These are phyloP conservation scores for Pholiota conissans DNA, from an alignment of 768 basidiomycete species.

Conservation along the genomic window DNA sequence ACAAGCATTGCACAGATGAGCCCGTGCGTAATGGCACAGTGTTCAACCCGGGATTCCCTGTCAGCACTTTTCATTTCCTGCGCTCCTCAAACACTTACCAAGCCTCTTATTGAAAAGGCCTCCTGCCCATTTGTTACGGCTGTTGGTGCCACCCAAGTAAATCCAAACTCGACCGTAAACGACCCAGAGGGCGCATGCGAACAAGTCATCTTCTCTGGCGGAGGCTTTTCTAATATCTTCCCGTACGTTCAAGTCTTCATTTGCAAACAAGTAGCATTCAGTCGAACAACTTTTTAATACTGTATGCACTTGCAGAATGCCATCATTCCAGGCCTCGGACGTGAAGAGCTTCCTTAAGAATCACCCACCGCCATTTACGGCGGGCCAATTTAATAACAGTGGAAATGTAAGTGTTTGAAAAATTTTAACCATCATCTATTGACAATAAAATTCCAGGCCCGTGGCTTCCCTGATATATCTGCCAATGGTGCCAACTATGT, in stretches of 20 bases:
- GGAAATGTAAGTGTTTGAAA: constrained; percentile 27
- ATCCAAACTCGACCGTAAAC: constrained; percentile 37
- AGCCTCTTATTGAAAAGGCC: constrained; percentile 18
- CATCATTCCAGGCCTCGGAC: constrained; percentile 42
- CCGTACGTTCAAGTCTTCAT: constrained; percentile 27
- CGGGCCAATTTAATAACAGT: constrained; percentile 46
- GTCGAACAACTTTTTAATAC: not conserved
- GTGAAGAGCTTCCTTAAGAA: constrained; percentile 38
- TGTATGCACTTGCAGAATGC: constrained; percentile 30
- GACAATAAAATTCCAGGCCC: constrained; percentile 7
- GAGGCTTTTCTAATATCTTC: constrained; percentile 50
- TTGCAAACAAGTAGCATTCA: not conserved
- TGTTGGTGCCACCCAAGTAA: constrained; percentile 52
- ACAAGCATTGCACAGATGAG: constrained; percentile 11
- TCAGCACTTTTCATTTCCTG: not conserved
- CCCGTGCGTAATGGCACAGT: constrained; percentile 18
- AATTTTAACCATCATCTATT: not conserved
- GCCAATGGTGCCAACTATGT: constrained; percentile 49
- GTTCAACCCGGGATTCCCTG: constrained; percentile 28
- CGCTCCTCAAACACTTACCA: not conserved
- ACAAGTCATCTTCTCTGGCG: constrained; percentile 46
- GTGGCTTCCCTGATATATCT: constrained; percentile 50
- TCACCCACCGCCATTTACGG: constrained; percentile 33
- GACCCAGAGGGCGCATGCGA: constrained; percentile 48
- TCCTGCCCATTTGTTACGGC: constrained; percentile 52